phyloP scores from a whole-genome alignment of 139 green algal species.

The Chlamydomonas applanata region DNA sequence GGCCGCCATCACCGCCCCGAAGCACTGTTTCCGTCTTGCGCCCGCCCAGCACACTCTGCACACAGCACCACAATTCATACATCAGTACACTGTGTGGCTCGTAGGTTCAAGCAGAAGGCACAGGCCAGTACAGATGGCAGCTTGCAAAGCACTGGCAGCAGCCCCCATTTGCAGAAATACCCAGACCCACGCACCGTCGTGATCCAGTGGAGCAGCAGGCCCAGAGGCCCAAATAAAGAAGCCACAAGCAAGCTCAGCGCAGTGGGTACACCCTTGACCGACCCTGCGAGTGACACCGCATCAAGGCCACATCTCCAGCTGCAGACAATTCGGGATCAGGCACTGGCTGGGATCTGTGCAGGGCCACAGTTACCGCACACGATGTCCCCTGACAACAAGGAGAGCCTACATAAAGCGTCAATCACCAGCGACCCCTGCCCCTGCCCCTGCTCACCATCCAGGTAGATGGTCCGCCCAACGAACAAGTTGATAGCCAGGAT shows the following conservation, averaged over 20 bases:
- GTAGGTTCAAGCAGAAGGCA: not conserved
- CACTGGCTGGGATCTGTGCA: no score
- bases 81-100: not conserved
- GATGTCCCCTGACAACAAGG: no score
- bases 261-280: not conserved
- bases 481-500: constrained; percentile 72
- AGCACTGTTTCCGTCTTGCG: not conserved
- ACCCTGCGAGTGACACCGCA: not conserved
- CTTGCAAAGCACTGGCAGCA: no score
- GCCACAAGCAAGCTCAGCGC: not conserved
- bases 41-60: not conserved
- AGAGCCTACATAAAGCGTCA: no score
- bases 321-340: no score
- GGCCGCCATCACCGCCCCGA: not conserved
- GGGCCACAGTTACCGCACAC: no score
- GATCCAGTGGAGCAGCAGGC: constrained; percentile 6
- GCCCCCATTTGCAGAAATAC: no score
- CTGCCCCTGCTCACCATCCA: constrained; percentile 32
- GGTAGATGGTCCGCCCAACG: constrained; percentile 37
- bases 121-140: no score
- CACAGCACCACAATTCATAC: not conserved
- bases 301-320: no score
- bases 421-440: constrained; percentile 22
- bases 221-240: not conserved
- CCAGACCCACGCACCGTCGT: not conserved